Conservation (phyloP, 805 yeast genomes). For the Ogataea philodendri region DNA sequence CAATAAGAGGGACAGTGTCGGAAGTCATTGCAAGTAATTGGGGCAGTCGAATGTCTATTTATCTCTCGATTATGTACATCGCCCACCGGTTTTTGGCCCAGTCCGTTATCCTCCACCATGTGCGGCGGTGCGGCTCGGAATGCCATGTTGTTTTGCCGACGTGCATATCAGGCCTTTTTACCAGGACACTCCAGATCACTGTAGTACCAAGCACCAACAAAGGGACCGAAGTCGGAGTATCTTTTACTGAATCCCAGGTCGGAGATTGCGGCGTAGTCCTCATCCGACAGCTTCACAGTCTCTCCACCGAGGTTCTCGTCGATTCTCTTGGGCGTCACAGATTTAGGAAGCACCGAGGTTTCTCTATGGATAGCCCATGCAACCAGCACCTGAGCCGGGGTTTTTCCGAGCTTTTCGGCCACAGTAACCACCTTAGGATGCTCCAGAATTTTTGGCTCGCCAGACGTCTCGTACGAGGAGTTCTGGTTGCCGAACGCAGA, state of each 20-base stretch:
- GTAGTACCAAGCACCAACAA: conserved; percentile 34
- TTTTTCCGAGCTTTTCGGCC: conserved; percentile 41
- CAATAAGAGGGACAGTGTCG: conserved; percentile 29
- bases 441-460: conserved; percentile 39
- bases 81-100: no score
- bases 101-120: conserved; percentile 9
- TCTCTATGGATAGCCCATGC: conserved; percentile 59
- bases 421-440: conserved; percentile 42
- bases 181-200: conserved; percentile 36
- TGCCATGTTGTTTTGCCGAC: neutral
- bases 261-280: conserved; percentile 35
- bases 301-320: conserved; percentile 35
- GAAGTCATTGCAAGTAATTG: neutral
- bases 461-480: conserved; percentile 47
- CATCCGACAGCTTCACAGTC: conserved; percentile 32
- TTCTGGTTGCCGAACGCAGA: conserved; percentile 66
- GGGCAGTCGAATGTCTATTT: neutral
- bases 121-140: conserved; percentile 10
- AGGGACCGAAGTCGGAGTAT: conserved; percentile 35
- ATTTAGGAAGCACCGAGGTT: conserved; percentile 49
- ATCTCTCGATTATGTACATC: no score
- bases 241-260: conserved; percentile 28
- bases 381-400: conserved; percentile 49
- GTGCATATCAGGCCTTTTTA: conserved; percentile 20
- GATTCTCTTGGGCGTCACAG: conserved; percentile 42